Base-by-base conservation (phyloP, 2,329 filamentous ascomycete genomes). In the Aspergillus fructus region DNA sequence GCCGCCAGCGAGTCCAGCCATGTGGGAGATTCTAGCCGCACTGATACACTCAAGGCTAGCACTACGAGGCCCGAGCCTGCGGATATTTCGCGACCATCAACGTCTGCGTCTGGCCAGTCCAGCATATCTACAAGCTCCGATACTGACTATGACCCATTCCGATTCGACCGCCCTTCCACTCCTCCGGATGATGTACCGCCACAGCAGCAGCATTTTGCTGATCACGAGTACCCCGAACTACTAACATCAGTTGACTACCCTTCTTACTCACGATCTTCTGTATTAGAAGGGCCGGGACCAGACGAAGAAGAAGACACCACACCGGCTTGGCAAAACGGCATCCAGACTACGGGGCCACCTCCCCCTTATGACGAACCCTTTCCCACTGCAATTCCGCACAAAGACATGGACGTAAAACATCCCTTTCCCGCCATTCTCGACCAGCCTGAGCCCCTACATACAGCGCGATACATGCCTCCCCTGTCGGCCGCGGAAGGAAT, bases 241-340 rank as follows among this genome's bases (percentile, higher is more conserved):
- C 6, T 82, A 75, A 21, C 79, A 71, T 64, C 83, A 73, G 7
- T 72, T 69, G 30, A 74, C n/a, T 54, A 83, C 73, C 53, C 81
- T 75, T 67, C 68, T 27, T 71, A 74, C 75, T 80, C 85, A 30
- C 80, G 79, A 56, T 83, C 84, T 2, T 83, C 75, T 0, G 76
- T 83, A 0, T 80, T 85, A 0, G 55, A 83, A 74, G 60, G 83
- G 74, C 71, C 85, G 71, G 58, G 80, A 65, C 75, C 82, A 78
- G 54, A 85, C 76, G 51, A 85, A 78, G 19, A 85, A 65, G 15
- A 46, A 78, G 53, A 85, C 76, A 49, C 85, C 15, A 85, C 64
- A 9, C 78, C 74, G 5, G 83, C 12, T 17, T 67, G 67, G 70
- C 63, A 62, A 9, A 58, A 66, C 11, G 62, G 59, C 21, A 21